Conservation (phyloP, 352 stramenopile species). For the Globisporangium alternatum region DNA sequence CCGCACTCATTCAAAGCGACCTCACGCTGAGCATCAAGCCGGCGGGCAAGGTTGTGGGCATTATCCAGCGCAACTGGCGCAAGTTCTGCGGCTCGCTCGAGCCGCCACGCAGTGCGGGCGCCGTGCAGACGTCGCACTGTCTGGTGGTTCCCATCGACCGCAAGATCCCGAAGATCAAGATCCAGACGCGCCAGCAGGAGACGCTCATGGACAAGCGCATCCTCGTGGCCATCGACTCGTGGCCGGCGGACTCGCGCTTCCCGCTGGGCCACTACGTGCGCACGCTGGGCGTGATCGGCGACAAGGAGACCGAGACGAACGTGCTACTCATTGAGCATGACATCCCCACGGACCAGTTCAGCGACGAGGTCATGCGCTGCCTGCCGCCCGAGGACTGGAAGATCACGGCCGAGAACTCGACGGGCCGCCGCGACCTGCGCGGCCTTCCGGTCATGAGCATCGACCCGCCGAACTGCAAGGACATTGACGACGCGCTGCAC, state of each 20-base stretch:
- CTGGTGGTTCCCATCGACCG: conserved; percentile 85
- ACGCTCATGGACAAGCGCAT: conserved; percentile 92
- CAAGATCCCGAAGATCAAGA: conserved; percentile 93
- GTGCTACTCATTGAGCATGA: conserved; percentile 97
- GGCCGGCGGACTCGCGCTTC: conserved; percentile 85
- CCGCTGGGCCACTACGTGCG: conserved; percentile 96
- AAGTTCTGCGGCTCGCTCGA: conserved; percentile 94
- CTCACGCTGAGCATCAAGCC: conserved; percentile 59
- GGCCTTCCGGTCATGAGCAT: conserved; percentile 92
- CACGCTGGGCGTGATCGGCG: conserved; percentile 94
- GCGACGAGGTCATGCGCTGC: conserved; percentile 88
- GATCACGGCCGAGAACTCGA: conserved; percentile 93
- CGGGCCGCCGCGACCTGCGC: conserved; percentile 89
- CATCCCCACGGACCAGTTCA: conserved; percentile 90
- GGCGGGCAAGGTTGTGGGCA: conserved; percentile 81
- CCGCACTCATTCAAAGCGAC: conserved; percentile 54
- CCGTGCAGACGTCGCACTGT: conserved; percentile 44
- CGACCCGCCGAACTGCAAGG: conserved; percentile 88
- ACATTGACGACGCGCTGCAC: conserved; percentile 99
- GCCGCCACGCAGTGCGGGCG: conserved; percentile 45
- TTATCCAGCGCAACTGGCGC: conserved; percentile 92
- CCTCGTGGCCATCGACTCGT: conserved; percentile 95
- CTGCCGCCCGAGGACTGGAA: conserved; percentile 93
- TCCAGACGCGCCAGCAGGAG: conserved; percentile 91
- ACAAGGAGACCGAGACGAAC: conserved; percentile 95